Percentiles rank a stretch among this genome's conserved stretches.
phyloP scores from a whole-genome alignment of 441 rosid genomes.

The Adansonia madagascariensis region DNA sequence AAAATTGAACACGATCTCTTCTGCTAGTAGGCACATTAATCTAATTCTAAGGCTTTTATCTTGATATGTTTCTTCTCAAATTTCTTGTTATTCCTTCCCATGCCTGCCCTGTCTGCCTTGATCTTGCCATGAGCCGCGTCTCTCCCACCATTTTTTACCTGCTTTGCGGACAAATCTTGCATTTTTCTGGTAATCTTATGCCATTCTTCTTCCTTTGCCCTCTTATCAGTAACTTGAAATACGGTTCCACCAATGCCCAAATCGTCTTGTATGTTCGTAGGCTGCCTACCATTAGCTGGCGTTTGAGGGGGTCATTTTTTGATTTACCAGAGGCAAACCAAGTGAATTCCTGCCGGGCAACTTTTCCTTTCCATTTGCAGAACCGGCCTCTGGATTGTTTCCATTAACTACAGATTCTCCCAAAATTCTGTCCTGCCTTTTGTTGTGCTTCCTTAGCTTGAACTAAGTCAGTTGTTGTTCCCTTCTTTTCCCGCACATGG shows the following conservation, averaged over 20 bases:
- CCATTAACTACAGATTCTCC: background rate
- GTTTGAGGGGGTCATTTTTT: background rate
- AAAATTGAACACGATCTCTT: no score
- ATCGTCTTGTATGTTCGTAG: background rate
- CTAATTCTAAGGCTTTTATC: background rate
- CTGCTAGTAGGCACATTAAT: background rate
- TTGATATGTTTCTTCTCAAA: background rate
- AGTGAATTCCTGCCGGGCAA: background rate
- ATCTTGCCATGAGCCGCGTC: background rate
- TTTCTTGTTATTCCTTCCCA: background rate
- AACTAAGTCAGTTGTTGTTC: background rate
- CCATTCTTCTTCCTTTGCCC: background rate
- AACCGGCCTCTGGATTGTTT: background rate
- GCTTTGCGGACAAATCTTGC: background rate
- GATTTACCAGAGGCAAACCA: slow-evolving; percentile 10
- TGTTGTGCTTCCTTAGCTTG: slow-evolving; percentile 21
- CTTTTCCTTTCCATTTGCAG: background rate
- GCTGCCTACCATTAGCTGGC: background rate
- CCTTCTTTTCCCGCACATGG: background rate
- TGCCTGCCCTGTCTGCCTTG: background rate
- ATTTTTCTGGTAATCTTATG: background rate
- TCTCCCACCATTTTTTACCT: background rate
- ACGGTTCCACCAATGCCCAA: background rate
- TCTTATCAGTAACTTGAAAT: background rate
- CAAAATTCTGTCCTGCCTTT: background rate